Percentiles rank a stretch among this genome's conserved stretches.
Conservation (phyloP, 2,329 filamentous ascomycete species). For the Penicillium occitanis region DNA sequence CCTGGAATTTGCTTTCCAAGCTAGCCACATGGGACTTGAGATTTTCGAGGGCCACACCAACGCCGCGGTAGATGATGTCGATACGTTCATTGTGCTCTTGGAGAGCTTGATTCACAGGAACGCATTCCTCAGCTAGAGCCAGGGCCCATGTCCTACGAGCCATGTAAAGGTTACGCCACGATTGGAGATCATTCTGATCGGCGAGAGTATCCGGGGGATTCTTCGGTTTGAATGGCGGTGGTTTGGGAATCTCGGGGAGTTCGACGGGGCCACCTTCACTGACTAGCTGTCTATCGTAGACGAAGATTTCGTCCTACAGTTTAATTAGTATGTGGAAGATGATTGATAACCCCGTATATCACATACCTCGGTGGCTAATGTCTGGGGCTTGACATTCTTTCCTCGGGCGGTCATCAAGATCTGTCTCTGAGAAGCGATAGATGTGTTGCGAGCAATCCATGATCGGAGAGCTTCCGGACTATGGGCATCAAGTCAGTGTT, state of each 20-base stretch:
- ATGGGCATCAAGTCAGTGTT: slow-evolving; percentile 25
- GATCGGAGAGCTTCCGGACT: slow-evolving; percentile 81
- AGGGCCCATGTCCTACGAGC: slow-evolving; percentile 77
- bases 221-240: slow-evolving; percentile 59
- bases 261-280: slow-evolving; percentile 48
- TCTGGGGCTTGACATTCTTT: slow-evolving; percentile 78
- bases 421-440: slow-evolving; percentile 74
- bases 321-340: neutral
- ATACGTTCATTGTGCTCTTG: slow-evolving; percentile 53
- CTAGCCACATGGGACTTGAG: slow-evolving; percentile 50
- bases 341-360: neutral
- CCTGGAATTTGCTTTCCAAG: slow-evolving; percentile 47
- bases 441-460: slow-evolving; percentile 74
- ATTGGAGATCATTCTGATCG: slow-evolving; percentile 73
- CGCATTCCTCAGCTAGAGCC: slow-evolving; percentile 67
- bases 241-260: slow-evolving; percentile 53
- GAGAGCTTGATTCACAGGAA: slow-evolving; percentile 61
- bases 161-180: slow-evolving; percentile 88
- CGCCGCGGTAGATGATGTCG: slow-evolving; percentile 66
- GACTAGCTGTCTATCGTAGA: slow-evolving; percentile 81
- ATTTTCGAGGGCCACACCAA: slow-evolving; percentile 84
- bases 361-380: slow-evolving; percentile 72
- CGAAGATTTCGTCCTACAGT: slow-evolving; percentile 78
- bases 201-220: slow-evolving; percentile 75
- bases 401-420: slow-evolving; percentile 84